phyloP scores from a whole-genome alignment of 371 early-diverging fungal species.

The Mortierella sp. region DNA sequence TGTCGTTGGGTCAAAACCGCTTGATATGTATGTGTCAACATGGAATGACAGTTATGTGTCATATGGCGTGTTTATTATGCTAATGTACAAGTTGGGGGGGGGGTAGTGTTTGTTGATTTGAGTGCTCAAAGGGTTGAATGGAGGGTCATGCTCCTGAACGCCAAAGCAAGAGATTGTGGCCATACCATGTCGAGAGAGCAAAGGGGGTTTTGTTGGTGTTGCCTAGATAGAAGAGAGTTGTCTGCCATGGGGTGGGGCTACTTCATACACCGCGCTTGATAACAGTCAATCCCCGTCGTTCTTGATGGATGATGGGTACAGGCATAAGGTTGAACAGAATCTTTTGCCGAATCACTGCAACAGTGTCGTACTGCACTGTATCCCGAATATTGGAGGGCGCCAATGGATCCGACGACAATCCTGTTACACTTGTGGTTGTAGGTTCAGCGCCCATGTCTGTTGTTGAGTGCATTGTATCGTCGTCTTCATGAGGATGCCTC shows the following conservation, averaged over 20 bases:
- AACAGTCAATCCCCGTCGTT: conserved; percentile 50
- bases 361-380: conserved; percentile 35
- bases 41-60: not conserved
- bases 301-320: conserved; percentile 47
- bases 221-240: too few species aligned
- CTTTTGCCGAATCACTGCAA: conserved; percentile 54
- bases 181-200: not conserved
- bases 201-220: not conserved
- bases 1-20: not conserved
- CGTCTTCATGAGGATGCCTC: conserved; percentile 11
- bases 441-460: not conserved
- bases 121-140: not conserved
- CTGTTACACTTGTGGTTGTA: not conserved
- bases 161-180: not conserved
- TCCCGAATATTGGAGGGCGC: conserved; percentile 26
- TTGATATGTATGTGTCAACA: not conserved
- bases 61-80: not conserved
- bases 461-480: conserved; percentile 20
- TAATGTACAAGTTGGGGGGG: not conserved
- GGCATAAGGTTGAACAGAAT: conserved; percentile 56
- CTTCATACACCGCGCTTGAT: conserved; percentile 47
- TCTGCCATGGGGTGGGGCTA: too few species aligned
- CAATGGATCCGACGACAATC: conserved; percentile 11
- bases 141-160: not conserved
- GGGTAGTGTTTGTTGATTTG: not conserved